Evolutionary conservation across 495 filamentous ascomycete species (phyloP).

Genomic region (Aspergillus leporis): DNA sequence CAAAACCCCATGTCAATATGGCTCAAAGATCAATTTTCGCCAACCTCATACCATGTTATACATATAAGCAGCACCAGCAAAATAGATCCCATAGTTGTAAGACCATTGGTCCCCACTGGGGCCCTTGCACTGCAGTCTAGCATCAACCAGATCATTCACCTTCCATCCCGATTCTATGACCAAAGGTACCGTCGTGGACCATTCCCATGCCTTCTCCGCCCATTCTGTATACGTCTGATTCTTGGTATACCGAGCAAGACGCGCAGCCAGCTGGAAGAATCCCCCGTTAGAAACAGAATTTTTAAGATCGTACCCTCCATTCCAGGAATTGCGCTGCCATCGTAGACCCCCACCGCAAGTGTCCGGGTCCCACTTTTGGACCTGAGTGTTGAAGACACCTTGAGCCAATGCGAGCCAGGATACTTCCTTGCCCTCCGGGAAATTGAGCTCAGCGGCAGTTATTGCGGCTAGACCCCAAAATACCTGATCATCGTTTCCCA

Average conservation of each 20-base stretch:
- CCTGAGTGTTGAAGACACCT: constrained; percentile 66
- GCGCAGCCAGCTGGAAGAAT: constrained; percentile 78
- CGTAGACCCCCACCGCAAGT: constrained; percentile 75
- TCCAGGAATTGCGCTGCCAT: constrained; percentile 84
- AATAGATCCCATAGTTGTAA: constrained; percentile 75
- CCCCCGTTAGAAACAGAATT: constrained; percentile 78
- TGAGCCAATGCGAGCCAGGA: constrained; percentile 63
- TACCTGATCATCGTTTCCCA: constrained; percentile 75
- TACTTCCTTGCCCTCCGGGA: constrained; percentile 58
- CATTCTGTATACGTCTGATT: constrained; percentile 76
- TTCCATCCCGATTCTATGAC: constrained; percentile 47
- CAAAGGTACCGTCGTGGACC: constrained; percentile 60
- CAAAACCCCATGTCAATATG: too few relatives aligned
- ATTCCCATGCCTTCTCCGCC: constrained; percentile 72
- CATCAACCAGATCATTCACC: constrained; percentile 65
- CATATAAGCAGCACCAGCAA: constrained; percentile 75
- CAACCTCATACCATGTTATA: constrained; percentile 60
- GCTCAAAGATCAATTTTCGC: neutral
- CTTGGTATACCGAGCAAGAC: constrained; percentile 71
- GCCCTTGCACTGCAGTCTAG: constrained; percentile 59
- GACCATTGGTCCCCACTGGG: constrained; percentile 69
- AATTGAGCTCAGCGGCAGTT: constrained; percentile 71
- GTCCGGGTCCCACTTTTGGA: constrained; percentile 62
- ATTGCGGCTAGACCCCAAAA: constrained; percentile 80
- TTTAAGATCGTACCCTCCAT: constrained; percentile 79